These are phyloP conservation scores for Peterozyma toletana DNA, from an alignment of 805 yeast genomes.

Conservation along the genomic window DNA sequence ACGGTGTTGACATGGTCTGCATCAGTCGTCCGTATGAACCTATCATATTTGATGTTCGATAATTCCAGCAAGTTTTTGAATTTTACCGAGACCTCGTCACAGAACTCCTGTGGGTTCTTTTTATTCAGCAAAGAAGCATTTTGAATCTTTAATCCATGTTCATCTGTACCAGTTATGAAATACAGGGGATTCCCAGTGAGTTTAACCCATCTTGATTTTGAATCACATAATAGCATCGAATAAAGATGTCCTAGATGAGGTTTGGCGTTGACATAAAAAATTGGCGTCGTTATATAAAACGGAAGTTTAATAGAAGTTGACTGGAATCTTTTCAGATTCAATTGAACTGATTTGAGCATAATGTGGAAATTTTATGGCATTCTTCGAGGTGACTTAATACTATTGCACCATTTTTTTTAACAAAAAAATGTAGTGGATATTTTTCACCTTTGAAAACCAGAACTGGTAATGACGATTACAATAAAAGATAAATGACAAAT, in stretches of 20 bases:
- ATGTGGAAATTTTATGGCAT: too few relatives aligned
- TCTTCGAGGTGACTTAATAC: too few relatives aligned
- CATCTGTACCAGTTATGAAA: constrained; percentile 92
- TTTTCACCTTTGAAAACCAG: too few relatives aligned
- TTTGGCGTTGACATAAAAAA: constrained; percentile 90
- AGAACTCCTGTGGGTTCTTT: constrained; percentile 57
- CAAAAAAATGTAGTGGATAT: too few relatives aligned
- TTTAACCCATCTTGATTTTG: constrained; percentile 63
- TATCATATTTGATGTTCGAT: constrained; percentile 52
- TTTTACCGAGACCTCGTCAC: constrained; percentile 58
- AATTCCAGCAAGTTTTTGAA: constrained; percentile 58
- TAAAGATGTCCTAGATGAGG: constrained; percentile 95
- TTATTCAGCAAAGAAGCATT: constrained; percentile 62
- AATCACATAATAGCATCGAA: constrained; percentile 80
- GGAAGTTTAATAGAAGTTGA: constrained; percentile 8
- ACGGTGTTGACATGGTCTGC: constrained; percentile 66
- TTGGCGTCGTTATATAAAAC: constrained; percentile 75
- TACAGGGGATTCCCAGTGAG: constrained; percentile 34
- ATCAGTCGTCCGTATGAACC: constrained; percentile 91
- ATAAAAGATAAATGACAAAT: too few relatives aligned
- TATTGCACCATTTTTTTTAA: too few relatives aligned
- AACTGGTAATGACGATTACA: too few relatives aligned
- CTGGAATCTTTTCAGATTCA: too few relatives aligned
- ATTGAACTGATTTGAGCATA: too few relatives aligned
- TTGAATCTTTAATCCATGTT: constrained; percentile 91